Evolutionary conservation across 768 basidiomycete genomes (phyloP).

Genomic region (Russula emetica): DNA sequence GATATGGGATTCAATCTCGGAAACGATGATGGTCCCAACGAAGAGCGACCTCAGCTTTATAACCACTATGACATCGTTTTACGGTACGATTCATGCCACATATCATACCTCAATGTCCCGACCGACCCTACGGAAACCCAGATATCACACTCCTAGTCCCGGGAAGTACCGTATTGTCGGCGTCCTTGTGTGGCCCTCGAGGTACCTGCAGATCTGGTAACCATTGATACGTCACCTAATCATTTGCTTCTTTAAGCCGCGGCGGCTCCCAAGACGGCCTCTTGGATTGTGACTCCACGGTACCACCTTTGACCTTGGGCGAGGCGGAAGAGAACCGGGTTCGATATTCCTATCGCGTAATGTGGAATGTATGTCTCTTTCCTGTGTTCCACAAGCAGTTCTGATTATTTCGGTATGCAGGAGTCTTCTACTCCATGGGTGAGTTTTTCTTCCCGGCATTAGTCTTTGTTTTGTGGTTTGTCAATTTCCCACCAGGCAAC

Average conservation of each 20-base stretch:
- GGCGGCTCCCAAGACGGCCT: conserved; percentile 53
- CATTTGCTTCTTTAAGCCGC: conserved; percentile 41
- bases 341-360: conserved; percentile 83
- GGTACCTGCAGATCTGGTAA: conserved; percentile 32
- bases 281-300: conserved; percentile 49
- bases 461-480: background rate
- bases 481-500: conserved; percentile 57
- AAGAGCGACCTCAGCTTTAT: conserved; percentile 66
- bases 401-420: conserved; percentile 37
- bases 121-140: conserved; percentile 34
- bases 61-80: conserved; percentile 91
- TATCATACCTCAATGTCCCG: background rate
- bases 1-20: conserved; percentile 96
- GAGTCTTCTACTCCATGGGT: conserved; percentile 86
- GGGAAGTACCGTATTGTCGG: conserved; percentile 85
- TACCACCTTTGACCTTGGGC: conserved; percentile 52
- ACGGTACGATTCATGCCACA: conserved; percentile 42
- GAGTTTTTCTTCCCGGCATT: conserved; percentile 21
- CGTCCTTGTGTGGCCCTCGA: conserved; percentile 77
- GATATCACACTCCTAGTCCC: conserved; percentile 73
- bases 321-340: conserved; percentile 60
- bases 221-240: background rate
- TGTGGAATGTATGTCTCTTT: conserved; percentile 65
- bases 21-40: conserved; percentile 52
- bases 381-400: conserved; percentile 2